Base-by-base conservation (phyloP, 768 basidiomycete genomes). In the Mrakia hoshinonis region DNA sequence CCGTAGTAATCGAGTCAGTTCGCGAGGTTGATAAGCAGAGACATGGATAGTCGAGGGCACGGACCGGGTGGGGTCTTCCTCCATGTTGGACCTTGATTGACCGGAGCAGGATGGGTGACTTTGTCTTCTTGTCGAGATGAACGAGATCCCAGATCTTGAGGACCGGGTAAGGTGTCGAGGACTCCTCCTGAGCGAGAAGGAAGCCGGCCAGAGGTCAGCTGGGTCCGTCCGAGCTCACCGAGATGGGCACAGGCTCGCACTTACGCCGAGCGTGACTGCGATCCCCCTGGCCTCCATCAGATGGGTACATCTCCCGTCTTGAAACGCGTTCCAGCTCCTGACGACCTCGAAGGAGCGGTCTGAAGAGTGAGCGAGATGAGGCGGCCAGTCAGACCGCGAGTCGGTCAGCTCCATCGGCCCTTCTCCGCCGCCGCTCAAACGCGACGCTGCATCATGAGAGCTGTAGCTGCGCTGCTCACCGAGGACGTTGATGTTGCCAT, bases 111-210 rank as follows among this genome's bases (percentile, higher is more conserved):
- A 81, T 79, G 7, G 89, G 91, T 2, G 82, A 79, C 48, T 82
- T 83, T 11, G 83, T 84, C 77, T 85, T 86, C 81, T 85, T 87
- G 79, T 90, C 87, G 38, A 80, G 83, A 72, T 84, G 86, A 52
- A 85, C 83, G 36, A 97, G 79, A 79, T 94, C 90, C 94, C 94
- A 97, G 61, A 96, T 86, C 78, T 93, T 94, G 60, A 77, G 76
- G 2, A 81, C 70, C 0, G 82, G 81, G 67, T 78, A 80, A 15
- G 86, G 83, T 15, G 86, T 81, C 4, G 82, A 76, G 67, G 87
- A 85, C 78, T 94, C 91, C 81, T 93, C 91, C 91, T 92, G 62
- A 29, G 31, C 18, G 38, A n/a, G n/a, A 24, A 62, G 24, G 24
- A 47, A 31, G 15, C 18, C 13, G 18, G 24, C 11, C 20, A n/a